These are phyloP conservation scores for Penicillium alfredii DNA, from an alignment of 495 filamentous ascomycete genomes.

Conservation along the genomic window DNA sequence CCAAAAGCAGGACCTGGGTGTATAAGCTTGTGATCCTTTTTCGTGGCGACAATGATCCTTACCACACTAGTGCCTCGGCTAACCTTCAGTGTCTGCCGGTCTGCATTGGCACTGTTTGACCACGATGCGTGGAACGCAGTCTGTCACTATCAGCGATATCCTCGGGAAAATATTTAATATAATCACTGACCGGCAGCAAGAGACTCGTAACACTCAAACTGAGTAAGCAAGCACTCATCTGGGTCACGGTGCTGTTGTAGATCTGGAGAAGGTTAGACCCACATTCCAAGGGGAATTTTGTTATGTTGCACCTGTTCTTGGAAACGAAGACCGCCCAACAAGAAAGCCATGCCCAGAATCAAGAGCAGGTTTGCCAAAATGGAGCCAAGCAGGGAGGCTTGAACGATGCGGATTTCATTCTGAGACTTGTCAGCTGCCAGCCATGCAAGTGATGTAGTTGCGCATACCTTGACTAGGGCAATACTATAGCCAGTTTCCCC, in stretches of 20 bases:
- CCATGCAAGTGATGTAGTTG: too few species aligned
- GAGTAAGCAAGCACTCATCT: conserved; percentile 90
- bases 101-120: conserved; percentile 53
- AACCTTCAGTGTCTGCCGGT: conserved; percentile 67
- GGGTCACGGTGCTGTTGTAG: conserved; percentile 90
- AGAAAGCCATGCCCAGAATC: conserved; percentile 86
- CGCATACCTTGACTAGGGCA: conserved; percentile 24
- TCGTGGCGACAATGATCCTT: conserved; percentile 31
- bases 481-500: too few species aligned
- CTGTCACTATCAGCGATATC: too few species aligned
- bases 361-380: conserved; percentile 83
- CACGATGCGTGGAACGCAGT: conserved; percentile 92
- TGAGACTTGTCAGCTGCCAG: conserved; percentile 36
- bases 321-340: conserved; percentile 79
- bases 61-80: conserved; percentile 89
- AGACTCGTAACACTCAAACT: conserved; percentile 85
- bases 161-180: too few species aligned
- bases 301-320: too few species aligned
- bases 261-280: too few species aligned
- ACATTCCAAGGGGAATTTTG: too few species aligned
- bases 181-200: too few species aligned
- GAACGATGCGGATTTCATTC: conserved; percentile 84
- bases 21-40: too few species aligned
- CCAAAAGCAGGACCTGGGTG: conserved; percentile 63
- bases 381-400: conserved; percentile 81